Evolutionary conservation across 345 rosid genomes (phyloP).

Genomic region (Eucalyptus marginata): DNA sequence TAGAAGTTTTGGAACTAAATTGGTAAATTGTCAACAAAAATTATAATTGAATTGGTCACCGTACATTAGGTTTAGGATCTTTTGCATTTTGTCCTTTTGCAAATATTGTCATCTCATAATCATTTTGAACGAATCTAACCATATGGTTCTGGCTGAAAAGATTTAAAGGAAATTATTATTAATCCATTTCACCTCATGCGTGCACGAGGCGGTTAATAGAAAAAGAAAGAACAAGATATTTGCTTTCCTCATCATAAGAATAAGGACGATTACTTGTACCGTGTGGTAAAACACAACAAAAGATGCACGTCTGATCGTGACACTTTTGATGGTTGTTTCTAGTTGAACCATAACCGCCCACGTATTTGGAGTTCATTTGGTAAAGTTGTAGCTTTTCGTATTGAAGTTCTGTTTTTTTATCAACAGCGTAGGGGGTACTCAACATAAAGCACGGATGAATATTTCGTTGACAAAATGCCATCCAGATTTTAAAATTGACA

Average conservation of each 20-base stretch:
- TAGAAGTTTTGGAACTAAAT: no score
- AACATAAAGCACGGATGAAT: neutral
- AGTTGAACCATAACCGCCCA: neutral
- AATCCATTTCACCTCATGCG: neutral
- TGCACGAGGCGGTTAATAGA: neutral
- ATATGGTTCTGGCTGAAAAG: neutral
- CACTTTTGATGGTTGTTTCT: neutral
- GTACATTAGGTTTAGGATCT: fast-evolving
- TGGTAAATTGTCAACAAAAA: no score
- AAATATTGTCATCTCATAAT: neutral
- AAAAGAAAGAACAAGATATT: neutral
- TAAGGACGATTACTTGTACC: neutral
- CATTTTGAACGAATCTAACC: neutral
- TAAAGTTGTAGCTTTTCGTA: neutral
- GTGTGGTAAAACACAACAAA: neutral
- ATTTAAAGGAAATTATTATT: neutral
- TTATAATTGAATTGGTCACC: no score
- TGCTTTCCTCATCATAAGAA: neutral
- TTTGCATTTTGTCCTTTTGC: no score
- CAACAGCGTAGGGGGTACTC: neutral
- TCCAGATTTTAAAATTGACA: no score
- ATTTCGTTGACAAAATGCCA: no score
- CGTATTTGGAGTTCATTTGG: neutral
- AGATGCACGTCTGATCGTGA: neutral
- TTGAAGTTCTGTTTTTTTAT: neutral